Base-by-base conservation (phyloP, 75 land plant species). In the Pinus albicaulis region DNA sequence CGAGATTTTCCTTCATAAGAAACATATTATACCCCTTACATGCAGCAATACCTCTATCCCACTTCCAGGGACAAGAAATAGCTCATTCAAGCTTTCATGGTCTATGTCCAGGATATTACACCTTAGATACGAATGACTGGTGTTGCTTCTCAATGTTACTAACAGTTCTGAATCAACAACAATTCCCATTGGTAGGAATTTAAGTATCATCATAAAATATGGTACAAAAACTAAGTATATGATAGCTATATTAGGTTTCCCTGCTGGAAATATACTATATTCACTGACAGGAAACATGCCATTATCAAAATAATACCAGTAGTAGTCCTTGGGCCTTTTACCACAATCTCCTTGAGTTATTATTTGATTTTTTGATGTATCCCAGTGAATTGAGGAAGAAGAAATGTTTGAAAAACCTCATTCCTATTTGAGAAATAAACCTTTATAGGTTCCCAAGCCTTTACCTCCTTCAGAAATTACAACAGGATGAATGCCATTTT, bases 301-400 rank as follows among this genome's bases (percentile, higher is more conserved):
- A 71, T 75, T 77, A 76, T 92, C 85, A 60, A 93, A 90, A 12
- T 93, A 92, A 44, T 85, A 79, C 98, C 99, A 96, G 28, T 77
- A 78, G 57, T 89, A 94, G 70, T 94, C 95, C 56, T 81, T 77
- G 15, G 87, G 38, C 52, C 76, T 59, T 63, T 78, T 75, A 17
- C 90, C 99, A 89, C 99, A 48, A 92, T 96, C 96, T 86, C 99
- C 96, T 55, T 79, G 76, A 62, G 84, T 95, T 66, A 36, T 82
- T 19, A 89, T 57, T 86, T 74, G 76, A 90, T 74, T 59, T 87
- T 91, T 63, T 96, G 98, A 78, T 80, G 74, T 76, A 84, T 70
- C 55, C 80, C 84, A 80, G 90, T 90, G 57, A 76, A 75, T 98
- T 95, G 94, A 12, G 98, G 99, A 68, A 96, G 89, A 65, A 66